phyloP scores from a whole-genome alignment of 768 basidiomycete genomes.

The Termitomyces sp. region DNA sequence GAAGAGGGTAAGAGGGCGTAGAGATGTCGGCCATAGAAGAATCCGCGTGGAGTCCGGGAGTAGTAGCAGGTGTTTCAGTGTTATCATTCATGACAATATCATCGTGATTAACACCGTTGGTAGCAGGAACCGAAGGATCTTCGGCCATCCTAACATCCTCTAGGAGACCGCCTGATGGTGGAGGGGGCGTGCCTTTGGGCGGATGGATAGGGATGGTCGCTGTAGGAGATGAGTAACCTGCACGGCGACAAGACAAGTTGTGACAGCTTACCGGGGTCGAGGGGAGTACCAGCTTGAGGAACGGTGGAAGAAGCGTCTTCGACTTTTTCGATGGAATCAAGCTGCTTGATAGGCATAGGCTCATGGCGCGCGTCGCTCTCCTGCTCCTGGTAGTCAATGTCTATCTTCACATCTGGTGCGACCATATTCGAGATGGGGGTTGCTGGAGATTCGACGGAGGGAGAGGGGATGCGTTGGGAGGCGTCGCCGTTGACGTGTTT shows the following conservation, averaged over 20 bases:
- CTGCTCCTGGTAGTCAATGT: conserved; percentile 54
- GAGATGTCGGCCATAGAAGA: conserved; percentile 33
- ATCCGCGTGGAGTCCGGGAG: conserved; percentile 33
- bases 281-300: conserved; percentile 37
- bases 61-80: conserved; percentile 32
- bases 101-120: conserved; percentile 28
- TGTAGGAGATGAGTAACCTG: conserved; percentile 24
- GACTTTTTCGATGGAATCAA: conserved; percentile 31
- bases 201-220: conserved; percentile 39
- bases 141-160: conserved; percentile 61
- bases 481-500: conserved; percentile 30
- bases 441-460: conserved; percentile 48
- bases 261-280: conserved; percentile 46
- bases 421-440: conserved; percentile 52
- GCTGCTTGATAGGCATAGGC: conserved; percentile 43
- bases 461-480: conserved; percentile 29
- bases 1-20: conserved; percentile 29
- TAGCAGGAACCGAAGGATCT: conserved; percentile 20
- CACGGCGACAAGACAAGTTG: conserved; percentile 16
- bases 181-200: conserved; percentile 41
- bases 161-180: conserved; percentile 33
- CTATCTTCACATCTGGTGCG: conserved; percentile 55
- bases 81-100: conserved; percentile 39
- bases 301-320: conserved; percentile 37
- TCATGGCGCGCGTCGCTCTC: conserved; percentile 69